Base-by-base conservation (phyloP, 495 filamentous ascomycete genomes). In the Penicillium simplicissimum region DNA sequence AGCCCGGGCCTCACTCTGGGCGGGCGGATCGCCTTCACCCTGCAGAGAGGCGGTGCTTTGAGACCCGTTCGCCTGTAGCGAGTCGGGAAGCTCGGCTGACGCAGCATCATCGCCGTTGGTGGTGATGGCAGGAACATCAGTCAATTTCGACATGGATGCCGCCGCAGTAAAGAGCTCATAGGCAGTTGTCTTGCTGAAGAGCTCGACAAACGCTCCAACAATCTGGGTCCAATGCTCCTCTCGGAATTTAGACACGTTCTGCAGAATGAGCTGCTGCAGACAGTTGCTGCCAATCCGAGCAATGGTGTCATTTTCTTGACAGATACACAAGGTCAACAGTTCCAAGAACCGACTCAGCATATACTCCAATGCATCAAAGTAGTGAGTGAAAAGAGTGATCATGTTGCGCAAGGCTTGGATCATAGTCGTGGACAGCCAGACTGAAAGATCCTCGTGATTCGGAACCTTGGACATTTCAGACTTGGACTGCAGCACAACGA, bases 371-470 rank as follows among this genome's bases (percentile, higher is more conserved):
- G 91, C 84, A 58, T 96, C 92, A 65, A 98, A 99, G 74, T 97
- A 98, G 73, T 99, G 95, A 0, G 95, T 99, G 70, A 99, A 98
- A 25, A 99, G 85, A 0, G 90, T 93, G 67, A 99, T 97, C 90
- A 99, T 96, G 75, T 97, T 98, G 51, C 95, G 87, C 63, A 99
- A 78, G 15, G 95, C 95, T 73, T 99, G 95, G 48, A 99, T 99
- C 93, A 99, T 98, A 19, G 95, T 99, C 0, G 95, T 99, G 13
- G 93, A 97, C 36, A 99, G 82, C 95, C 95, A 99, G n/a, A 99
- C 95, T 1, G 94, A 97, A 19, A 97, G 81, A 66, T 97, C 93
- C 71, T 99, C 95, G 64, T 96, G 93, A 60, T 91, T 97, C 4
- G 91, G 84, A 17, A 91, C 90, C 67, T 97, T 96, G 52, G 86